Base-by-base conservation (phyloP, 495 filamentous ascomycete species). In the Penicillium ucsense region DNA sequence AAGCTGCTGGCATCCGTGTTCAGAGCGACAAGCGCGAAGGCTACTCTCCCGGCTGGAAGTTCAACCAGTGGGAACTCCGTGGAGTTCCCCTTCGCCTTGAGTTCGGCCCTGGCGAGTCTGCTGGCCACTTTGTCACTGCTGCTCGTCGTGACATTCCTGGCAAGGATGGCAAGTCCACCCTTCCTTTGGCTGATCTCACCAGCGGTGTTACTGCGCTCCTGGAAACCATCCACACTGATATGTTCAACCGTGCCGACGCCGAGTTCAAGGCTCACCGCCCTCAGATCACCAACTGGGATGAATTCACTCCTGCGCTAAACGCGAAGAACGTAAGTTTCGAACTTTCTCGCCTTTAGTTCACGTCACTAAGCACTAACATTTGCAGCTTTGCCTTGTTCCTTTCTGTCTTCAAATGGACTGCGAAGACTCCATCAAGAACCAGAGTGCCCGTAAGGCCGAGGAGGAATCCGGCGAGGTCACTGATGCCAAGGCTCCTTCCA, bases 11-110 rank as follows among this genome's bases (percentile, higher is more conserved):
- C 46, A 67, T 91, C 40, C 85, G 88, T 37, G 75, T 70, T 34
- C 79, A 88, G 37, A 79, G 80, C 48, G 92, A 98, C 64, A 70
- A 75, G 51, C 81, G 92, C 37, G 88, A 95, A 6, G 82, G 80
- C 48, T 89, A 95, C 73, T 90, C 87, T 48, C 89, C 92, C 9
- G 91, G 87, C 51, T 95, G 83, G 79, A 97, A 98, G 67, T 96
- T 97, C 77, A 92, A 92, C 73, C 87, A 97, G 68, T 94, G 86
- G 85, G 94, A 98, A 67, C 73, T 95, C 49, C 89, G 88, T 66
- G 92, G 92, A 63, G 83, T 96, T 9, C 92, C 94, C 10, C 72
- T 98, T 31, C 88, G 94, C 35, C 74, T 98, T 41, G 92, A 97
- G 65, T 92, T 94, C 61, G 94, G 94, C 35, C 92, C 92, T 41